These are phyloP conservation scores for Phytopythium cucurbitacearum DNA, from an alignment of 352 stramenopile species.

Conservation along the genomic window DNA sequence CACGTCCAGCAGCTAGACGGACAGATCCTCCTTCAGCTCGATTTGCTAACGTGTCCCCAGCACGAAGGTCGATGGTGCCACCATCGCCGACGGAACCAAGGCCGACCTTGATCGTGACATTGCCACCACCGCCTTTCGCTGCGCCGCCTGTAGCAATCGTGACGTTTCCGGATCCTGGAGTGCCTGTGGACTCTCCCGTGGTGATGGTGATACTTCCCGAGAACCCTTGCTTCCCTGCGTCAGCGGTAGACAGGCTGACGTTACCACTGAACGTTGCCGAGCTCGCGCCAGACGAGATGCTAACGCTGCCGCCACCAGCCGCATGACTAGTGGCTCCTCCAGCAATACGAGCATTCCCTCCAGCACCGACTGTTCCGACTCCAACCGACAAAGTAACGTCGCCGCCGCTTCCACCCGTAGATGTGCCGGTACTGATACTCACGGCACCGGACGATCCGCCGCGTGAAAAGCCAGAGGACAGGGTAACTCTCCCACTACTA, in stretches of 20 bases:
- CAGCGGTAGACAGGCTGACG: constrained; percentile 38
- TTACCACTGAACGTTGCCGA: constrained; percentile 46
- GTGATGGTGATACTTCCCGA: constrained; percentile 73
- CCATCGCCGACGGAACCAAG: constrained; percentile 40
- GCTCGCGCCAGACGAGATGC: constrained; percentile 48
- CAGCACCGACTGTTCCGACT: constrained; percentile 28
- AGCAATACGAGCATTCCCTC: constrained; percentile 39
- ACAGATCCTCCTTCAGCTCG: constrained; percentile 38
- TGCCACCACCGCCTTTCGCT: constrained; percentile 42
- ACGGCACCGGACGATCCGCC: constrained; percentile 57
- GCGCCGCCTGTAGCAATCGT: constrained; percentile 57
- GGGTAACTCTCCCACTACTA: constrained; percentile 45
- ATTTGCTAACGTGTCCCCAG: constrained; percentile 37
- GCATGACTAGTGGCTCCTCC: constrained; percentile 35
- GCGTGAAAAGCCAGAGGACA: constrained; percentile 43
- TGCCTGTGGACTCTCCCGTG: constrained; percentile 49
- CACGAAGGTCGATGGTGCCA: constrained; percentile 37
- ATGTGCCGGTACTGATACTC: constrained; percentile 60
- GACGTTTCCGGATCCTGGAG: constrained; percentile 57
- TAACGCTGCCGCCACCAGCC: constrained; percentile 48
- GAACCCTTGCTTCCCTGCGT: constrained; percentile 49
- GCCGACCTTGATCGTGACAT: constrained; percentile 53
- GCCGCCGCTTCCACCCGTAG: constrained; percentile 44
- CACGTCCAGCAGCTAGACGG: constrained; percentile 39
- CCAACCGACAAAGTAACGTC: constrained; percentile 55